Evolutionary conservation across 192 early-diverging fungal genomes (phyloP), one percentile per base, ranked within the genome.

Genomic region (Entrophospora sp.): DNA sequence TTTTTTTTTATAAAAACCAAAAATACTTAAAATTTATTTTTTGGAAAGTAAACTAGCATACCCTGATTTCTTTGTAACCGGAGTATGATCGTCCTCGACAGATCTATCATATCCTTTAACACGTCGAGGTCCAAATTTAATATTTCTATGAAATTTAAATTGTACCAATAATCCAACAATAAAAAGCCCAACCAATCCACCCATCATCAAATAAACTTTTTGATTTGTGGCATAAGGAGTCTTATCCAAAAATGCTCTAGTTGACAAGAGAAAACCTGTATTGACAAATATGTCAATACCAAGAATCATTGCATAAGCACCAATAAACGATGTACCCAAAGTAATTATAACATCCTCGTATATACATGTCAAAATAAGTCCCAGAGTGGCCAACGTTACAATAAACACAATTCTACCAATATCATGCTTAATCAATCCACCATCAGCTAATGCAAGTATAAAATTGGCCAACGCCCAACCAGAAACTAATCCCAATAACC

Each of bases 211-310:
- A 62, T 84, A 85, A 5, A 91, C 74, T 56, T 84, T 83, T 4
- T 73, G 65, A 32, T 73, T 74, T 5, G 82, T 76, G n/a, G 73
- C 48, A 53, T 82, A 85, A 1, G 49, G 65, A 44, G 81, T 71
- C 4, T 61, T 25, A 43, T 64, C 28, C 61, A 88, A 63, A 64
- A 91, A 82, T 3, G 71, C 64, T 18, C 74, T 49, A 16, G 85
- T 71, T n/a, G 85, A 78, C 28, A 84, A 75, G 30, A 74, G 65
- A 71, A 91, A 87, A 5, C 92, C 92, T 12, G 89, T 87, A 13
- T 82, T 70, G n/a, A 80, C 79, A 76, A 90, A 95, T 64, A 87
- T 79, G 73, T 95, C 93, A 37, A 93, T 80, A 48, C 93, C 93
- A 22, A 85, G 61, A 67, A 88, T 82, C 72, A 92, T 79, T 46